A percentile compares a stretch with the other conserved stretches of the same genome.
Conservation (phyloP, 441 rosid genomes). For the Geranium incanum region DNA sequence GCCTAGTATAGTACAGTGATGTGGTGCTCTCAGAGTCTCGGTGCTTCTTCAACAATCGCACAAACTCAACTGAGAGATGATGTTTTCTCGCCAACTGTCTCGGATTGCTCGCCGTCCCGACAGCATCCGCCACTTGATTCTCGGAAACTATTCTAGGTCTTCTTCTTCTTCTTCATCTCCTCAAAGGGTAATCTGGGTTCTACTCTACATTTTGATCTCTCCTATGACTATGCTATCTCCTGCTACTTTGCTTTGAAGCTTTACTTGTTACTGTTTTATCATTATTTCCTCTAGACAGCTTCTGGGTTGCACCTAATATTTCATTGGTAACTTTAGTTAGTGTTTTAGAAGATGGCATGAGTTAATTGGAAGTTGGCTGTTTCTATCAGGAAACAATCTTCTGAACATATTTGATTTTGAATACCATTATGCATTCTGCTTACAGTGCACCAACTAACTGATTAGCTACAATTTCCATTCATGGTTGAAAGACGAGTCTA, state of each 20-base stretch:
- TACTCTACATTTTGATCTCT: background rate
- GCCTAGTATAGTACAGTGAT: too few species aligned
- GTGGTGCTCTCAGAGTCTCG: too few species aligned
- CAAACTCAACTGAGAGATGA: too few species aligned
- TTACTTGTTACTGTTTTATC: background rate
- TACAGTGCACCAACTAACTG: background rate
- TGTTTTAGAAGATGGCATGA: conserved; percentile 58
- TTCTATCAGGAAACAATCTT: too few species aligned
- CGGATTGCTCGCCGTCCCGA: conserved; percentile 25
- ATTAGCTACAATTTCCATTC: too few species aligned
- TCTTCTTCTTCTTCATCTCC: conserved; percentile 21
- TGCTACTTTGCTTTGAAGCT: background rate
- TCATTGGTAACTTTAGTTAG: conserved; percentile 24
- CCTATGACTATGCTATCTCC: background rate
- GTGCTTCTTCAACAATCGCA: too few species aligned
- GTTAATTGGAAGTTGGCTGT: conserved; percentile 47
- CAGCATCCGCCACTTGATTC: background rate
- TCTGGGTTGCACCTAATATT: conserved; percentile 47
- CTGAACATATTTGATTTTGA: too few species aligned
- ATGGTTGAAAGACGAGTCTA: background rate
- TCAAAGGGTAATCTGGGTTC: conserved; percentile 29
- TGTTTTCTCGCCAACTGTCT: conserved; percentile 19
- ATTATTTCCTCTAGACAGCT: conserved; percentile 43
- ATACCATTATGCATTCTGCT: too few species aligned
- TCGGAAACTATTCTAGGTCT: conserved; percentile 15